A percentile compares a stretch with the other conserved stretches of the same genome.
These are phyloP conservation scores for Aquilaria sinensis DNA, from an alignment of 345 rosid genomes.

Conservation along the genomic window DNA sequence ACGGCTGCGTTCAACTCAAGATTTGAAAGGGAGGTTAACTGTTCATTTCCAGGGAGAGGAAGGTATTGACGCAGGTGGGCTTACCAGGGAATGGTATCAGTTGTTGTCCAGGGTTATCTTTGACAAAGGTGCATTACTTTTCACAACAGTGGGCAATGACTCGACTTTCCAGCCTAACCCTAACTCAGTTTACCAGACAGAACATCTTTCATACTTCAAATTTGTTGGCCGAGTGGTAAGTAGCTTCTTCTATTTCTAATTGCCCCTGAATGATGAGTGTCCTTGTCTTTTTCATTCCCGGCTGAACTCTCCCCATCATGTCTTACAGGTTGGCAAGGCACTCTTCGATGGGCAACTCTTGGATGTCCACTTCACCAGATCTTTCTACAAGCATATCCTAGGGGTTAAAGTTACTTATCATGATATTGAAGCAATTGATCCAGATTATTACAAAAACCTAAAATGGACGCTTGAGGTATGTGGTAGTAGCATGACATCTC, in stretches of 20 bases:
- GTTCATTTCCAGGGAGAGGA: slow-evolving; percentile 98
- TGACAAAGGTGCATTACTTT: slow-evolving; percentile 91
- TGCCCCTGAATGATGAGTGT: slow-evolving; percentile 1
- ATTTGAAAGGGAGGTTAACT: slow-evolving; percentile 88
- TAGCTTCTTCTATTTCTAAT: slow-evolving; percentile 6
- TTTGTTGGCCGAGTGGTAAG: slow-evolving; percentile 97
- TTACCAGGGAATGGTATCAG: slow-evolving; percentile 99
- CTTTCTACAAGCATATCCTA: slow-evolving; percentile 93
- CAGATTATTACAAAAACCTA: slow-evolving; percentile 73
- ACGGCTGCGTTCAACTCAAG: slow-evolving; percentile 75
- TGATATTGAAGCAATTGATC: slow-evolving; percentile 98
- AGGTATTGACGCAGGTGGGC: slow-evolving; percentile 99
- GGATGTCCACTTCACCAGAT: slow-evolving; percentile 97
- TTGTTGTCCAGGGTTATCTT: slow-evolving; percentile 89
- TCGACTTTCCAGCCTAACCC: slow-evolving; percentile 98
- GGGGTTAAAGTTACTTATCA: slow-evolving; percentile 90
- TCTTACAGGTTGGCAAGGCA: slow-evolving; percentile 87
- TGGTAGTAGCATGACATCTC: neutral
- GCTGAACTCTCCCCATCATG: neutral
- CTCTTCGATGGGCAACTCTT: slow-evolving; percentile 90
- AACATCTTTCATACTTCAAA: slow-evolving; percentile 97
- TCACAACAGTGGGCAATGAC: slow-evolving; percentile 96
- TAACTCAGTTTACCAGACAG: slow-evolving; percentile 93
- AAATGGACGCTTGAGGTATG: slow-evolving; percentile 99
- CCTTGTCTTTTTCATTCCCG: slow-evolving; percentile 2